Evolutionary conservation across 140 eudicot species (phyloP).

Genomic region (Cichorium intybus): DNA sequence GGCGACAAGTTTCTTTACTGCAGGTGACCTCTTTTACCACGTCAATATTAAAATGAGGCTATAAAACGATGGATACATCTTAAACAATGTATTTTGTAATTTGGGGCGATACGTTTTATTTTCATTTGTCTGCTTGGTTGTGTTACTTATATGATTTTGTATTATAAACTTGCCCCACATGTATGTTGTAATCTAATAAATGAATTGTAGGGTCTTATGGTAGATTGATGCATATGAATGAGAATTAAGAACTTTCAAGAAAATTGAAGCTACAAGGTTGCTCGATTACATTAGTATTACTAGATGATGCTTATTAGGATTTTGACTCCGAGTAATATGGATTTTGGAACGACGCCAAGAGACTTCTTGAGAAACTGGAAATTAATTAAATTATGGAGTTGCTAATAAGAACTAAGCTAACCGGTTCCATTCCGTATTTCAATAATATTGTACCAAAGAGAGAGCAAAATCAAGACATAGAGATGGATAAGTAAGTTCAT

Average conservation of each 20-base stretch:
- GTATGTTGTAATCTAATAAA: too few relatives aligned
- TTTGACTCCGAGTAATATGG: neutral
- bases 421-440: neutral
- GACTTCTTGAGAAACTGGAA: neutral
- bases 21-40: too few relatives aligned
- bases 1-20: too few relatives aligned
- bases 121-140: too few relatives aligned
- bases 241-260: neutral
- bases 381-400: slow-evolving; percentile 2
- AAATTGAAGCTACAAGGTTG: neutral
- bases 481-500: neutral
- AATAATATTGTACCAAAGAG: neutral
- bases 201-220: neutral
- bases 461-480: neutral
- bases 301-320: neutral
- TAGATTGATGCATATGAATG: neutral
- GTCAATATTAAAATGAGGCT: too few relatives aligned
- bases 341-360: neutral
- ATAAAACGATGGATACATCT: too few relatives aligned
- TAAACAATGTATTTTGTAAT: too few relatives aligned
- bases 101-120: too few relatives aligned
- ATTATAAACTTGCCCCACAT: too few relatives aligned
- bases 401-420: neutral
- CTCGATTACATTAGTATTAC: neutral
- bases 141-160: too few relatives aligned